Evolutionary conservation across 2,329 filamentous ascomycete species (phyloP).

Genomic region (Huntiella savannae): DNA sequence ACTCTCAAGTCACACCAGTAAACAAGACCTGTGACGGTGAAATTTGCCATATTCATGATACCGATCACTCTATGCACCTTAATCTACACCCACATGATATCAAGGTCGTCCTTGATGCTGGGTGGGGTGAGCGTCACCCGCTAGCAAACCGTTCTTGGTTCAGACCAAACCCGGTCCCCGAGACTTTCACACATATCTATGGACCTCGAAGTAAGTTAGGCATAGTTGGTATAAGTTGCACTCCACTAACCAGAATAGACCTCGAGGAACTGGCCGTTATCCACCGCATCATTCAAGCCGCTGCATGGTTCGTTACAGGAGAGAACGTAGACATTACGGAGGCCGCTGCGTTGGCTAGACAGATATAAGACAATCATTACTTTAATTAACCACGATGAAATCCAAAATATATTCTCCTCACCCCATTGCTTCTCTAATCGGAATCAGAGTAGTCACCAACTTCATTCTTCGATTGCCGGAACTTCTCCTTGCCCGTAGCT

Average conservation of each 20-base stretch:
- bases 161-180: constrained; percentile 44
- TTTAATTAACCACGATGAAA: neutral
- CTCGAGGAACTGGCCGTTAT: constrained; percentile 49
- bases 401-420: neutral
- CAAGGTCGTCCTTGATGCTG: constrained; percentile 47
- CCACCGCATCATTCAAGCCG: constrained; percentile 51
- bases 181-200: constrained; percentile 66
- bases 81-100: constrained; percentile 65
- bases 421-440: constrained; percentile 1
- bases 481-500: constrained; percentile 52
- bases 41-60: constrained; percentile 61
- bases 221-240: neutral
- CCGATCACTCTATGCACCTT: constrained; percentile 60
- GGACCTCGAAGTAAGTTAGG: constrained; percentile 40
- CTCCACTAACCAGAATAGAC: constrained; percentile 19
- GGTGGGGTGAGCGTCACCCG: constrained; percentile 59
- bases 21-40: constrained; percentile 62
- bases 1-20: constrained; percentile 37
- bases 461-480: constrained; percentile 44
- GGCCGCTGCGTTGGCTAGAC: neutral
- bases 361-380: neutral
- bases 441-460: constrained; percentile 6
- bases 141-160: constrained; percentile 49
- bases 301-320: constrained; percentile 44
- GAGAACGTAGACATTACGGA: constrained; percentile 17